Base-by-base conservation (phyloP, 2,329 filamentous ascomycete species). In the Pseudogymnoascus sp. region DNA sequence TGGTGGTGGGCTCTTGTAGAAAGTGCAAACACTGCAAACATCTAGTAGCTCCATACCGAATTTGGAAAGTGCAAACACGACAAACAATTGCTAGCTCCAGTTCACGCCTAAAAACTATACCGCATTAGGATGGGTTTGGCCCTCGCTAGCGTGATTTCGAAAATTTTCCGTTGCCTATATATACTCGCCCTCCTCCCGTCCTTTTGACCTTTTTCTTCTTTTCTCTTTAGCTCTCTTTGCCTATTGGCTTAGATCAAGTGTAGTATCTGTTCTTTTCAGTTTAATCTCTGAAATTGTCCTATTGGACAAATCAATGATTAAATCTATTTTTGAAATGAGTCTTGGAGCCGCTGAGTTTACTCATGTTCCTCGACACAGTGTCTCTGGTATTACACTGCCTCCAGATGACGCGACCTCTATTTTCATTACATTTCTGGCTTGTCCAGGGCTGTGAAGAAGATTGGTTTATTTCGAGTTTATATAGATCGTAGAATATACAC, bases 191-290 rank as follows among this genome's bases (percentile, higher is more conserved):
- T 33, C 9, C 10, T 6, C 47, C 47, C 47, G 9, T 4, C 2
- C 29, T 33, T 54, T 54, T 54, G 29, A 21, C 5, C 29, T 33
- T 54, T 44, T 54, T 54, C n/a, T 54, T 54, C 47, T 54, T 54
- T 54, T 54, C 47, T 78, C 77, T 71, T 75, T 68, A 80, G 77
- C 78, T 79, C 77, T 79, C 78, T 80, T 80, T 79, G 77, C 75
- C 75, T 74, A 81, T 81, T 84, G 81, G 84, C 84, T 89, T 89
- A 90, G 88, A 91, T 91, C 88, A 91, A 90, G 87, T 91, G 87
- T 90, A 91, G 88, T 91, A 91, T 90, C 87, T 90, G 88, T 92
- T 92, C 88, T 92, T 91, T 89, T 90, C 86, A 92, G 89, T 91
- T 92, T 92, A 92, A 92, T 91, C 86, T 88, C 88, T 92, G 88